Base-by-base conservation (phyloP, 2,329 filamentous ascomycete genomes). In the Teratosphaeria pseudoeucalypti region DNA sequence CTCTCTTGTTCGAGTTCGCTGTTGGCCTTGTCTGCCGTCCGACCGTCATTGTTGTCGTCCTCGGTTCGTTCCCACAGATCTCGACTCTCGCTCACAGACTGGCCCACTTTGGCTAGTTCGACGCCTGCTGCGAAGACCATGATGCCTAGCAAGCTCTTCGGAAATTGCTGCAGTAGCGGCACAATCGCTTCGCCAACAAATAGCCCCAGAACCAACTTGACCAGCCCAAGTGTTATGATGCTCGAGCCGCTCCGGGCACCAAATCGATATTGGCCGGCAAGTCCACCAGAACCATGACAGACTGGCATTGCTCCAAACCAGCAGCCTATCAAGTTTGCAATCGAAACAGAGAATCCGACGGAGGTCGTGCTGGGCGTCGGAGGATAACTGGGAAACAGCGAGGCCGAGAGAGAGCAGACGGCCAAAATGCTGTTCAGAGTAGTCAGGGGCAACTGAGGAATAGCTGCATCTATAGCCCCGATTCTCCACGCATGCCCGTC, bases 221-320 rank as follows among this genome's bases (percentile, higher is more conserved):
- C 75, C 0, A 82, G 54, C 0, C 92, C 92, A 0, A 97, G 82
- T 27, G 95, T 71, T 57, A 96, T 84, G 62, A 96, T 82, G 66
- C 87, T 91, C 0, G 90, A 85, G 10, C 92, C 92, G 61, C 89
- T 95, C 55, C 92, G 85, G 4, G 92, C 92, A 0, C 92, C 92
- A 66, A 97, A 97, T 4, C 90, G 85, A 72, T 90, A 90, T 72
- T 97, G 92, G 0, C 88, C 94, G 5, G 94, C 94, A 0, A 97
- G 78, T 0, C 92, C 92, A 2, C 92, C 92, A 0, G 90, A 90
- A 5, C 92, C 92, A 71, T 97, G 94, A 70, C 94, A 97, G 3
- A 94, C 85, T 2, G 92, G 94, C 94, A 96, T 97, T 5, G 88
- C 88, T 55, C 92, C 92, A 68, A 96, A 95, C 89, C 90, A 95